Base-by-base conservation (phyloP, 2,329 filamentous ascomycete species). In the Hymenoscyphus fraxineus region DNA sequence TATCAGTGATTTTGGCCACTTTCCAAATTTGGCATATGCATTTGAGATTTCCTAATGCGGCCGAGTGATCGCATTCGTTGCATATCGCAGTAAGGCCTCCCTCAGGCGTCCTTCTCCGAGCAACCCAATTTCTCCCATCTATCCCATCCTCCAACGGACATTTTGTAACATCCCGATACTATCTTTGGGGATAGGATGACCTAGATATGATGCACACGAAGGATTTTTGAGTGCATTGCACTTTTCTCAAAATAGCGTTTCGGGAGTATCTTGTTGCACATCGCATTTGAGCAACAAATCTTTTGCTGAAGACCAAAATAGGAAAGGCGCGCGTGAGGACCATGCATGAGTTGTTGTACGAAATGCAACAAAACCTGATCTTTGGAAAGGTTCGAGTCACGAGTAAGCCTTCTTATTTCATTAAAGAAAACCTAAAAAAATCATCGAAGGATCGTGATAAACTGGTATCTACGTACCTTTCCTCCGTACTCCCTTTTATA, bases 301-400 rank as follows among this genome's bases (percentile, higher is more conserved):
- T 51, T 12, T 16, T 3, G 13, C 19, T 3, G 22, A 51, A 51
- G 12, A 19, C 47, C 47, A 22, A 22, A 51, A 51, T 3, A 51
- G 47, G 47, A 22, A 51, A 51, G 47, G 47, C 47, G 47, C 13
- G 47, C 1, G 47, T 19, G 44, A 47, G 1, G n/a, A 19, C 15
- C n/a, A 27, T 10, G 44, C 47, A 22, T 19, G 47, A 51, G 47
- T 19, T 51, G 47, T 22, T 13, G 9, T 19, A 27, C 47, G 47
- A 51, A 51, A 27, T 51, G 47, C 47, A 51, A 51, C 47, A 51
- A 51, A 51, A 51, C n/a, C n/a, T n/a, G n/a, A n/a, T 10, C 19
- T 27, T 4, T 51, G 3, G 19, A 51, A 27, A 12, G 9, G n/a
- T 27, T 51, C 4, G 13, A 22, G 47, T 51, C 47, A 51, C 47